Base-by-base conservation (phyloP, 495 filamentous ascomycete genomes). In the Annulohypoxylon stygium region DNA sequence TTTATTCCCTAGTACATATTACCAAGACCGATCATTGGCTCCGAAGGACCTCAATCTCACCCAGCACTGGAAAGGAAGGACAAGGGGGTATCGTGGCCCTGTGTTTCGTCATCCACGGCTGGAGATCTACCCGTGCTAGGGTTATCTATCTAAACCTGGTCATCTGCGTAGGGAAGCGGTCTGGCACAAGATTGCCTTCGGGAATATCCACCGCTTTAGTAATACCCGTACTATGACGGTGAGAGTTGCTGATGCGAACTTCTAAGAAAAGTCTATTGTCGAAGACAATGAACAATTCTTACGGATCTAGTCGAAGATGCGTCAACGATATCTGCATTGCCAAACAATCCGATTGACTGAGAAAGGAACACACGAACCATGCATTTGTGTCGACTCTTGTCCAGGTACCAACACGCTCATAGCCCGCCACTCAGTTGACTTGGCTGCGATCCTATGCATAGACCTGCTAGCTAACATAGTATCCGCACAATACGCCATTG, bases 61-160 rank as follows among this genome's bases (percentile, higher is more conserved):
- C 41, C 62, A 62, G 36, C 51, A 70, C 37, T 20, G 61, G 61
- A 70, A 75, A 55, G 18, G 58, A 36, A 58, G 58, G 59, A 63
- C 72, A 75, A 64, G 72, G 72, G 72, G 67, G 67, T 67, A 70
- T 70, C 72, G 72, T 70, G 72, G 63, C 63, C 67, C 61, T 67
- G 63, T 45, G 73, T 75, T 75, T 75, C 73, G 73, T 75, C 73
- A 75, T 75, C 69, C 73, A 75, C 73, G 73, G 73, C 65, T 75
- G 26, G 50, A 72, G 68, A 75, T 75, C 68, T 75, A 69, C 68
- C 73, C 73, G 73, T 65, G 61, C 65, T 20, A 69, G 73, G 73
- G 30, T 71, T 65, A 67, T 55, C 60, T 69, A 62, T 54, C 60
- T 69, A 11, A 26, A 61, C 63, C 65, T 10, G 48, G 73, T 57